These are phyloP conservation scores for Syncephalastrum sp. DNA, from an alignment of 371 early-diverging fungal species.

Conservation along the genomic window DNA sequence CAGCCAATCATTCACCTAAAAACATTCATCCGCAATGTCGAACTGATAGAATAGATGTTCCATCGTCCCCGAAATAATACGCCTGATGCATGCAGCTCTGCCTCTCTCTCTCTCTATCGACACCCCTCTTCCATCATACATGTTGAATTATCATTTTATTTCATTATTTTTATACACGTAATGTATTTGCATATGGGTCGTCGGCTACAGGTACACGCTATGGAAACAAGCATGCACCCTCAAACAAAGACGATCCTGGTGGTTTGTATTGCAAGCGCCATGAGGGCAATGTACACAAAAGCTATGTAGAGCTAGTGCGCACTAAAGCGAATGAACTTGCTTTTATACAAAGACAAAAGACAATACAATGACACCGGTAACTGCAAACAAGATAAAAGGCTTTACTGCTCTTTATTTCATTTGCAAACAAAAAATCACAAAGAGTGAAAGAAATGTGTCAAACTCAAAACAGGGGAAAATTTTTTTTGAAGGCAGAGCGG, in stretches of 20 bases:
- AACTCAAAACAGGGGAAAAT: slow-evolving; percentile 1
- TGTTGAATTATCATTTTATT: slow-evolving; percentile 1
- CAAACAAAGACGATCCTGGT: slow-evolving; percentile 9
- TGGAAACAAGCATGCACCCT: slow-evolving; percentile 1
- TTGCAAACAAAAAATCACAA: background rate
- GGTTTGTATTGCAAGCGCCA: slow-evolving; percentile 12
- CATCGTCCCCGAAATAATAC: background rate
- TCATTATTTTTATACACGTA: background rate
- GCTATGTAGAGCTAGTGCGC: slow-evolving; percentile 6
- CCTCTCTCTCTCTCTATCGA: too few species aligned
- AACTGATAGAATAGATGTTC: background rate
- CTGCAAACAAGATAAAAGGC: background rate
- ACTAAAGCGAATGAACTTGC: slow-evolving; percentile 17
- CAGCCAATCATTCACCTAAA: background rate
- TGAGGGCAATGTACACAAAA: slow-evolving; percentile 3
- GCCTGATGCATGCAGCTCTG: background rate
- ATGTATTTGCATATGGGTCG: background rate
- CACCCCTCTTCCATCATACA: too few species aligned
- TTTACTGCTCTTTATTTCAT: slow-evolving; percentile 2
- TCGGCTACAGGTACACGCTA: slow-evolving; percentile 5
- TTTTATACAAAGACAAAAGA: background rate
- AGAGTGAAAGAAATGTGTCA: slow-evolving; percentile 4
- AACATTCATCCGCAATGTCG: slow-evolving; percentile 1
- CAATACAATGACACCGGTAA: background rate
- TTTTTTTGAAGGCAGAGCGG: slow-evolving; percentile 4